phyloP scores from a whole-genome alignment of 306 rosid species.

The Prunus mume region DNA sequence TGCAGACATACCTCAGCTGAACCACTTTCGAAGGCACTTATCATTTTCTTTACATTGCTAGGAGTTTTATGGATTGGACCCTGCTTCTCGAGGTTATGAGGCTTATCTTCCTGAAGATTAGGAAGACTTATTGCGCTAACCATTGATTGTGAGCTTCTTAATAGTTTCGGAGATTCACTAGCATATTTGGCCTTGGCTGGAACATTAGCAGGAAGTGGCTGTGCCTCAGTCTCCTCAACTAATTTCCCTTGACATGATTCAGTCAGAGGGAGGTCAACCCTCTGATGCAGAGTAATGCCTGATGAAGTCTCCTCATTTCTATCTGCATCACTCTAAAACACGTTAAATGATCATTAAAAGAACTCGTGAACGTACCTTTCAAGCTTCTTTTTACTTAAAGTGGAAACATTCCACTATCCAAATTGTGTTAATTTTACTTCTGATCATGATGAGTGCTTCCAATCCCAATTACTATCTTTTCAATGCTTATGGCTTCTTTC shows the following conservation, averaged over 20 bases:
- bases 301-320: constrained; percentile 40
- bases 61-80: constrained; percentile 31
- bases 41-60: constrained; percentile 63
- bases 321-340: constrained; percentile 77
- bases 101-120: constrained; percentile 18
- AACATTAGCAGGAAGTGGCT: constrained; percentile 26
- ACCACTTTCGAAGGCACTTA: constrained; percentile 70
- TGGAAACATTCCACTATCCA: constrained; percentile 13
- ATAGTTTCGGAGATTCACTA: constrained; percentile 13
- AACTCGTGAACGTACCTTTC: constrained; percentile 18
- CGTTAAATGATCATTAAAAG: constrained; percentile 57
- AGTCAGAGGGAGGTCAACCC: constrained; percentile 22
- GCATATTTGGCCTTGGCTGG: constrained; percentile 28
- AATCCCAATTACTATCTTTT: constrained; percentile 18
- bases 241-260: constrained; percentile 21
- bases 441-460: constrained; percentile 25
- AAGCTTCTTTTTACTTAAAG: constrained; percentile 16
- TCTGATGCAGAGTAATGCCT: constrained; percentile 26
- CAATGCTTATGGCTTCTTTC: constrained; percentile 41
- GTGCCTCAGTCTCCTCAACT: constrained; percentile 30
- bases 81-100: constrained; percentile 17
- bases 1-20: constrained; percentile 56
- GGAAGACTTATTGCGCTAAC: constrained; percentile 23
- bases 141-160: constrained; percentile 30
- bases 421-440: constrained; percentile 36